phyloP scores from a whole-genome alignment of 768 basidiomycete species.

The Boletus eberwhitei region DNA sequence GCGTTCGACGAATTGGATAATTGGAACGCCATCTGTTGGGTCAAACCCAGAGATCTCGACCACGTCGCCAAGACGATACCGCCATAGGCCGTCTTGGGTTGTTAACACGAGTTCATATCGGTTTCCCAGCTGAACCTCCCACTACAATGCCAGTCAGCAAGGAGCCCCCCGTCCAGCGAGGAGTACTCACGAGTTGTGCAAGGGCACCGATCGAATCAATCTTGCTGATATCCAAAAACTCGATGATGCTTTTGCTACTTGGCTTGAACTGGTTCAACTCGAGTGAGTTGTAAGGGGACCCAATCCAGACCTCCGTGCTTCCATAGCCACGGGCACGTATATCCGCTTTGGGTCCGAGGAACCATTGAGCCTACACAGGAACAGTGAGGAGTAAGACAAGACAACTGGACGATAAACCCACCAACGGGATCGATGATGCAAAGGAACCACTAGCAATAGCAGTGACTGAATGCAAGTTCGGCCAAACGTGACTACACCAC shows the following conservation, averaged over 20 bases:
- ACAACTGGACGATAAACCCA: background rate
- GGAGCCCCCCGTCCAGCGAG: background rate
- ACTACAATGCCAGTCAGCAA: constrained; percentile 11
- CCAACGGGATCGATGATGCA: constrained; percentile 9
- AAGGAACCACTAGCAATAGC: constrained; percentile 11
- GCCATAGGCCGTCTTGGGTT: constrained; percentile 19
- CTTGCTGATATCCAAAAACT: constrained; percentile 14
- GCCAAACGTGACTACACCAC: constrained; percentile 14
- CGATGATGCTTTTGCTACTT: background rate
- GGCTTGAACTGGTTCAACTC: constrained; percentile 11
- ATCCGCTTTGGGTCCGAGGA: constrained; percentile 5
- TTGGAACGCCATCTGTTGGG: constrained; percentile 14
- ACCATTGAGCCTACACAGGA: constrained; percentile 9
- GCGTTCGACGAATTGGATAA: constrained; percentile 15
- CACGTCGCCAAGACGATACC: constrained; percentile 21
- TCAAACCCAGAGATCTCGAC: constrained; percentile 21
- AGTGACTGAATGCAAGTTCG: constrained; percentile 9
- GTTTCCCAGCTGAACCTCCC: constrained; percentile 12
- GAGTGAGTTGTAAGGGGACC: background rate
- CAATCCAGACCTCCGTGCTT: constrained; percentile 9
- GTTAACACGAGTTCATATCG: constrained; percentile 21
- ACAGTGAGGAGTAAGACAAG: background rate
- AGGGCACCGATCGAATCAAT: background rate
- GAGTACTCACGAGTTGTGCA: constrained; percentile 1
- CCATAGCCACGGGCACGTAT: constrained; percentile 1